phyloP scores from a whole-genome alignment of 371 early-diverging fungal species.

The Mitosporidium daphniae region DNA sequence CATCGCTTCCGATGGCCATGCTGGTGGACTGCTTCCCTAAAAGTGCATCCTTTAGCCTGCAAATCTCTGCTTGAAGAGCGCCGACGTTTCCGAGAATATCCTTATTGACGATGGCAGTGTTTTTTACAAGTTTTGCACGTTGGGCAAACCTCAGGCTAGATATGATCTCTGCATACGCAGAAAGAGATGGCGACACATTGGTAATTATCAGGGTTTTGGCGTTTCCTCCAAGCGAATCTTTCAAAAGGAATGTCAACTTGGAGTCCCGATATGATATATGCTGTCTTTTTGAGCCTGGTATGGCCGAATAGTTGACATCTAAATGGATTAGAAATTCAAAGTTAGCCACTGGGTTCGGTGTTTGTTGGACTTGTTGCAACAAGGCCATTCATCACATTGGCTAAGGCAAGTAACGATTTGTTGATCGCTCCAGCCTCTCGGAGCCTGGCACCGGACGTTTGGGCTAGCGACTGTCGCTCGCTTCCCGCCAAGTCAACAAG shows the following conservation, averaged over 20 bases:
- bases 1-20: no score
- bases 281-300: no score
- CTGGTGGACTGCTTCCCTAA: no score
- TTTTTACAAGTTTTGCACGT: slow-evolving; percentile 61
- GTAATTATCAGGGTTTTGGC: slow-evolving; percentile 34
- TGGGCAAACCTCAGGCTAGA: slow-evolving; percentile 74
- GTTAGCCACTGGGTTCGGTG: no score
- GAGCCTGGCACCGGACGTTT: slow-evolving; percentile 31
- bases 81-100: slow-evolving; percentile 8
- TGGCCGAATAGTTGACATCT: no score
- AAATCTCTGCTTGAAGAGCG: background rate
- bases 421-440: slow-evolving; percentile 77
- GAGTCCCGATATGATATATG: slow-evolving; percentile 59
- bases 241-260: slow-evolving; percentile 46
- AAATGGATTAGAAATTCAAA: no score
- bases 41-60: background rate
- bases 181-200: slow-evolving; percentile 38
- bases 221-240: slow-evolving; percentile 32
- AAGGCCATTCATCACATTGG: no score
- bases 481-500: slow-evolving; percentile 91
- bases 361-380: no score
- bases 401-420: slow-evolving; percentile 10
- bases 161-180: slow-evolving; percentile 40
- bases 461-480: slow-evolving; percentile 43
- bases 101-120: slow-evolving; percentile 59